Conservation (phyloP, 495 filamentous ascomycete genomes). For the Copromyces sp. region DNA sequence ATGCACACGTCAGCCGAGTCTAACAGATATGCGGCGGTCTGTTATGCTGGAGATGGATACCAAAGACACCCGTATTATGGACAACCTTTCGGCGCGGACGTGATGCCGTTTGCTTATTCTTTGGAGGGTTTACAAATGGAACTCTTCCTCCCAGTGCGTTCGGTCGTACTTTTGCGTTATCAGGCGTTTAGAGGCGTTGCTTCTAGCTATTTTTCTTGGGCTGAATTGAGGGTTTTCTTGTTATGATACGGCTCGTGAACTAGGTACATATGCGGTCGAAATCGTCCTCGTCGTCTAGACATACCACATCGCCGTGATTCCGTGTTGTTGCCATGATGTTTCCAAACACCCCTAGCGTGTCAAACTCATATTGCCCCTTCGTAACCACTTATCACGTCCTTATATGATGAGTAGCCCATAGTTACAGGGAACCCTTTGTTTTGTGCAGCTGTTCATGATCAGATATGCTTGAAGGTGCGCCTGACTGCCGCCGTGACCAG, state of each 20-base stretch:
- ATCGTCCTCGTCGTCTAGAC: not conserved
- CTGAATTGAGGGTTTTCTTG: not conserved
- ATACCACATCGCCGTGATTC: not conserved
- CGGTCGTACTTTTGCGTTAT: not conserved
- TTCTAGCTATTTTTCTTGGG: not conserved
- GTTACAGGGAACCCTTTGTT: not conserved
- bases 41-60: not conserved
- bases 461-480: not conserved
- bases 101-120: not conserved
- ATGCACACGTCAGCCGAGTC: not conserved
- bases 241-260: not conserved
- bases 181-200: not conserved
- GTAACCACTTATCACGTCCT: not conserved
- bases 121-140: not conserved
- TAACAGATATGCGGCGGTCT: not conserved
- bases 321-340: not conserved
- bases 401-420: not conserved
- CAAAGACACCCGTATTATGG: not conserved
- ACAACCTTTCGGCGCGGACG: not conserved
- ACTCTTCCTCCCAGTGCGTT: not conserved
- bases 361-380: not conserved
- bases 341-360: not conserved
- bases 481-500: not conserved
- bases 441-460: not conserved
- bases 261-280: not conserved